Evolutionary conservation across 2,329 filamentous ascomycete species (phyloP), one percentile per base, ranked within the genome.

Genomic region (Sclerotinia spermophila): DNA sequence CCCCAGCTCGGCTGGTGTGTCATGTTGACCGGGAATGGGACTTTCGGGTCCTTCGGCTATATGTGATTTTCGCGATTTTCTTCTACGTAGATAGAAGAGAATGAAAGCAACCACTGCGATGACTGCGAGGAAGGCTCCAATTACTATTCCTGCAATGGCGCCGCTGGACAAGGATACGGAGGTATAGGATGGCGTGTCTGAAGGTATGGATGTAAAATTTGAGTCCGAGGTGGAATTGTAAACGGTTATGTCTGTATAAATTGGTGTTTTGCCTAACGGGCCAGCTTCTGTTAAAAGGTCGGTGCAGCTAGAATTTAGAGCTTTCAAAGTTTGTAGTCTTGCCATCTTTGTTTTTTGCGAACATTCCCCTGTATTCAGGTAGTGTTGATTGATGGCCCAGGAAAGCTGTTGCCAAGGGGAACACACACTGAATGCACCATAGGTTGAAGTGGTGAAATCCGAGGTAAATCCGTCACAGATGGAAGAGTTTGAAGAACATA

Each of bases 371-470:
- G 87, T 83, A 75, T 81, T 81, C 76, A 83, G 78, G 45, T 71
- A 71, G 45, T 84, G 79, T 84, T 90, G 90, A 85, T 93, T 94
- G 75, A 93, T 86, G 67, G 88, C 90, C 79, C 86, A 92, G 71
- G 86, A 87, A 56, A 94, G 86, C 85, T 93, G 87, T 81, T 92
- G 84, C 74, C 84, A 84, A 77, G 86, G 79, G 76, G 84, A 84
- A 84, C 92, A 95, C 86, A 92, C 92, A 81, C 87, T 86, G 84
- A 91, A 92, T 61, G 90, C 86, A 74, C 92, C 92, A 80, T 91
- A 94, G 71, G 84, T 82, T 76, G 90, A 92, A n/a, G 83, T 85
- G 72, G 85, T 86, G 70, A 85, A 85, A 81, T 94, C 90, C 17
- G 35, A 40, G 1, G 44, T 42, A 38, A 71, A 55, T 3, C 62